Conservation (phyloP, 345 rosid species). For the Pugionium dolabratum region DNA sequence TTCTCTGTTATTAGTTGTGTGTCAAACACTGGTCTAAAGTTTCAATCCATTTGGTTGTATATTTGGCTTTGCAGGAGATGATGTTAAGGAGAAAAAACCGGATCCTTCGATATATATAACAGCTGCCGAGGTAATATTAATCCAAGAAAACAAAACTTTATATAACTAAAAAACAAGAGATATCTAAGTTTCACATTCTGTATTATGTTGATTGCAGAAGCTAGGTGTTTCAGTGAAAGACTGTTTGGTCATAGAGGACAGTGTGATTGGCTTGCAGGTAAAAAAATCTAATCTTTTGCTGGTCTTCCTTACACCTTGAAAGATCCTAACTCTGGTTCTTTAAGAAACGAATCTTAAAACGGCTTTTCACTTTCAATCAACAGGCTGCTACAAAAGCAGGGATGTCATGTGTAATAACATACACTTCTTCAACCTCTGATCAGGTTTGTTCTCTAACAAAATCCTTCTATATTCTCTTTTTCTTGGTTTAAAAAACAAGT, state of each 20-base stretch:
- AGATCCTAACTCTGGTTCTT: slow-evolving; percentile 15
- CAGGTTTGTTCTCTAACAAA: slow-evolving; percentile 53
- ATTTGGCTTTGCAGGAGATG: slow-evolving; percentile 61
- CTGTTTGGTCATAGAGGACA: slow-evolving; percentile 93
- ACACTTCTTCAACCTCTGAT: slow-evolving; percentile 85
- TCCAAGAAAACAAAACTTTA: not conserved
- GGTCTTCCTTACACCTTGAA: not conserved
- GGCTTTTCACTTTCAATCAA: slow-evolving; percentile 24
- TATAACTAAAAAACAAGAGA: not conserved
- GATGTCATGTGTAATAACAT: slow-evolving; percentile 81
- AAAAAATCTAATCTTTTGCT: not conserved
- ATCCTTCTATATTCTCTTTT: not conserved
- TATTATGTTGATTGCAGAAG: slow-evolving; percentile 49
- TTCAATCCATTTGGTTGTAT: not conserved
- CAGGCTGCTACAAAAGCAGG: slow-evolving; percentile 91
- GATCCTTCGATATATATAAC: slow-evolving; percentile 81
- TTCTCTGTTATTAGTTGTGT: slow-evolving; percentile 16
- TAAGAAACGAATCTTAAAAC: not conserved
- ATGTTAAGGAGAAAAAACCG: slow-evolving; percentile 96
- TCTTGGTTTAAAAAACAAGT: not conserved
- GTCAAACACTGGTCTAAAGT: slow-evolving; percentile 12
- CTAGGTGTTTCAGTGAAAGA: slow-evolving; percentile 69
- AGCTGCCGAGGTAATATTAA: slow-evolving; percentile 62
- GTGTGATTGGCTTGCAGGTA: slow-evolving; percentile 90
- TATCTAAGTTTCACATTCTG: not conserved